Conservation (phyloP, 2,329 filamentous ascomycete species). For the Biscogniauxia sp. region DNA sequence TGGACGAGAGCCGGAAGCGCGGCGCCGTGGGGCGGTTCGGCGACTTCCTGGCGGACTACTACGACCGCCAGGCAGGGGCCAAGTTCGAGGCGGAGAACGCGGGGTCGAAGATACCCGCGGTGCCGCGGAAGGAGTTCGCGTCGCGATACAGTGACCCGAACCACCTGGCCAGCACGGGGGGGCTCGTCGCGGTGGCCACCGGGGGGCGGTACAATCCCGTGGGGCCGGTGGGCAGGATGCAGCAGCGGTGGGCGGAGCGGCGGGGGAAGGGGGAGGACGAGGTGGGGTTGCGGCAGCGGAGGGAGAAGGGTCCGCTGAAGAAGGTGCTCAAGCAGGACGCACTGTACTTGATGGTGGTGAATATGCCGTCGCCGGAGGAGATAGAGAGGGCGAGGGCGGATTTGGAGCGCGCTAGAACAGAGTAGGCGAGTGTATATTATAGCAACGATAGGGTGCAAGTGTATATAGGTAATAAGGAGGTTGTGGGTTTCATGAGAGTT, state of each 20-base stretch:
- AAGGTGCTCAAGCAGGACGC: slow-evolving; percentile 37
- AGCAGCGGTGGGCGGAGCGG: too few relatives aligned
- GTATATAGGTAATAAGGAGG: too few relatives aligned
- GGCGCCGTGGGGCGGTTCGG: slow-evolving; percentile 29
- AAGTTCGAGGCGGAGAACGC: slow-evolving; percentile 35
- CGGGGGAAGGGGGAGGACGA: neutral
- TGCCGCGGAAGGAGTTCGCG: slow-evolving; percentile 16
- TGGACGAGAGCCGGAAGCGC: slow-evolving; percentile 16
- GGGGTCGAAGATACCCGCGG: slow-evolving; percentile 24
- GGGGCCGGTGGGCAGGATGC: too few relatives aligned
- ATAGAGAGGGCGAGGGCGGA: slow-evolving; percentile 23
- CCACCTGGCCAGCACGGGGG: slow-evolving; percentile 4
- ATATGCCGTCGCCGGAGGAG: slow-evolving; percentile 45
- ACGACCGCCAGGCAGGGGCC: slow-evolving; percentile 47
- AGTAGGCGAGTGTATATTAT: too few relatives aligned
- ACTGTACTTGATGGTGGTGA: slow-evolving; percentile 50
- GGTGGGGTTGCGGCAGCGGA: slow-evolving; percentile 6
- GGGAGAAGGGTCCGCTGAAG: slow-evolving; percentile 5
- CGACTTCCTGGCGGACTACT: slow-evolving; percentile 43
- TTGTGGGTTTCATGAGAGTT: too few relatives aligned
- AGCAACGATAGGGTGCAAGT: too few relatives aligned
- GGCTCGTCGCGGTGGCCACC: neutral
- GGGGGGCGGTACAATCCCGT: slow-evolving; percentile 2
- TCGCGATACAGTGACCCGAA: slow-evolving; percentile 10
- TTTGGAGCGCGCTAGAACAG: too few relatives aligned